Evolutionary conservation across 805 yeast species (phyloP), one percentile per base, ranked within the genome.

Genomic region (Hemisphaericaspora nanyangensis): DNA sequence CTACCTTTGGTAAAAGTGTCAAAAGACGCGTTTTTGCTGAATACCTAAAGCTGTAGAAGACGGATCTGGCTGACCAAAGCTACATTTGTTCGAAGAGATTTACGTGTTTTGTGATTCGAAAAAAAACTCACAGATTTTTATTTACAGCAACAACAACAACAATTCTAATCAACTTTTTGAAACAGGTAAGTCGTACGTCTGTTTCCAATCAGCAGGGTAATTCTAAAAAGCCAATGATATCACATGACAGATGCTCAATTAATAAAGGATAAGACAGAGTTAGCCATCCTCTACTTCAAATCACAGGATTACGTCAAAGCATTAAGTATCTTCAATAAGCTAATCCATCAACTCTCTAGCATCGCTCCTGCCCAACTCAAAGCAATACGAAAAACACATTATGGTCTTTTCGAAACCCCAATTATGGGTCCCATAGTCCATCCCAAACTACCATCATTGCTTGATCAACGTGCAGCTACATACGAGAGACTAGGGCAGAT

Each of bases 391-490:
- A 40, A 39, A 27, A 18, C 31, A 8, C 57, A 60, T 37, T 30
- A 30, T 13, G 42, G 43, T 4, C 47, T 65, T 6, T 38, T 45
- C 7, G 53, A 44, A 19, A 36, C 28, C 7, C 72, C 72, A 3
- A 31, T 58, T 2, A 38, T 54, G 12, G 68, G 69, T 7, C 51
- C 55, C 6, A 26, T 48, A 6, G 49, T 56, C 7, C 74, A 68
- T 42, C 74, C 74, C 1, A 58, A 59, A 44, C 40, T 68, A 6
- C 53, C 61, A 1, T 48, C 61, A 1, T 41, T 65, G 5, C 48
- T 66, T 8, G 81, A 76, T 44, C 71, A 66, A 39, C 49, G 79
- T 15, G 76, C 79, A 1, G 80, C 80, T 2, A 64, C 76, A 2
- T 63, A 54, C 49, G 74, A 72, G 42, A 74, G 72, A 43, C 43